Evolutionary conservation across 2,329 filamentous ascomycete genomes (phyloP).

Genomic region (Elsinoe batatas): DNA sequence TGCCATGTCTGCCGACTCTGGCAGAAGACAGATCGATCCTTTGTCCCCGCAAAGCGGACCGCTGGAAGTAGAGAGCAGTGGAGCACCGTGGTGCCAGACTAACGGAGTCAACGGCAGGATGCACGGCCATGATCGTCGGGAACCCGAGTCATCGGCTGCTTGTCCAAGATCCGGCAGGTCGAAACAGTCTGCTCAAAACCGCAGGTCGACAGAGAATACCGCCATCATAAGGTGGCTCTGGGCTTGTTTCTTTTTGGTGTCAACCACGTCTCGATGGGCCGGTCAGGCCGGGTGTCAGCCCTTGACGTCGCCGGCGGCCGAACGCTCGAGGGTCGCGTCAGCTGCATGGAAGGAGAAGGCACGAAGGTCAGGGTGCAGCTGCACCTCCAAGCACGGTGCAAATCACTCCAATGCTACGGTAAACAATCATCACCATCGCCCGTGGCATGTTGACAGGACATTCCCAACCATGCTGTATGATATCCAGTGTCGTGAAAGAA

Average conservation of each 20-base stretch:
- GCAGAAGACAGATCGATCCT: background rate
- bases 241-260: background rate
- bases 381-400: background rate
- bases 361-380: background rate
- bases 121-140: constrained; percentile 8
- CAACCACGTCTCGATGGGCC: background rate
- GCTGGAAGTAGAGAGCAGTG: too few relatives aligned
- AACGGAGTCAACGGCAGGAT: constrained; percentile 3
- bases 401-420: background rate
- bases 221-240: background rate
- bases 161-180: constrained; percentile 11
- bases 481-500: background rate
- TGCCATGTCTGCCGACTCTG: background rate
- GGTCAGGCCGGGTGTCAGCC: background rate
- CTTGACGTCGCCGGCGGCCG: background rate
- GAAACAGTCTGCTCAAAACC: background rate
- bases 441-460: background rate
- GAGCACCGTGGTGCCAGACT: background rate
- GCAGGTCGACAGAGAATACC: background rate
- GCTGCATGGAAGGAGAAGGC: background rate
- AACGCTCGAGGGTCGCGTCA: background rate
- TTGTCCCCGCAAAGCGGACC: constrained; percentile 8
- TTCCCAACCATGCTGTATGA: background rate
- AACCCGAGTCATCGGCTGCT: constrained; percentile 11
- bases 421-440: background rate